phyloP scores from a whole-genome alignment of 1,284 basidiomycete species.

The Heterobasidion occidentale region DNA sequence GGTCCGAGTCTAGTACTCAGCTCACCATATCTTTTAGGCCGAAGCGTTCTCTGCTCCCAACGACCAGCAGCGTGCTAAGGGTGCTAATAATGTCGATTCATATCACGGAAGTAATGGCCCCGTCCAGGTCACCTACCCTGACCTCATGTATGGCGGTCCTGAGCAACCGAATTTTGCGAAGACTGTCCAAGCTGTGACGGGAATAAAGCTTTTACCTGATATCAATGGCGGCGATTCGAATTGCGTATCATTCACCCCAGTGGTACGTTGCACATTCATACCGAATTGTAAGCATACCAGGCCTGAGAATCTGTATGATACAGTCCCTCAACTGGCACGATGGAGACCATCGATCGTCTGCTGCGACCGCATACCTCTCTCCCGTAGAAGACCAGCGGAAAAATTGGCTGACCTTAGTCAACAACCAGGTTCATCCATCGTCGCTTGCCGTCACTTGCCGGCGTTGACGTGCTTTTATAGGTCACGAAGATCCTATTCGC shows the following conservation, averaged over 20 bases:
- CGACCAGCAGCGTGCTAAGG: slow-evolving; percentile 35
- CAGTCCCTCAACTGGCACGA: slow-evolving; percentile 26
- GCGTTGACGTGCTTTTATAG: slow-evolving; percentile 15
- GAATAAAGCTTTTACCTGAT: slow-evolving; percentile 38
- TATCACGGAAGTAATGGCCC: slow-evolving; percentile 51
- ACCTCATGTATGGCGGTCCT: slow-evolving; percentile 48
- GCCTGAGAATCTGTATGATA: slow-evolving; percentile 1
- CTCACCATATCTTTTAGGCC: slow-evolving; percentile 22
- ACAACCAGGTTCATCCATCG: slow-evolving; percentile 17
- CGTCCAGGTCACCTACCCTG: slow-evolving; percentile 41
- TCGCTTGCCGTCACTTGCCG: slow-evolving; percentile 6
- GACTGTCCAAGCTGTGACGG: slow-evolving; percentile 38
- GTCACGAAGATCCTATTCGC: slow-evolving; percentile 16
- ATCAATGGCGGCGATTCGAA: slow-evolving; percentile 50
- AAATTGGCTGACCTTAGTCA: slow-evolving; percentile 28
- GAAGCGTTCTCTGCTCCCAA: slow-evolving; percentile 51
- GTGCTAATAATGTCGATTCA: slow-evolving; percentile 33
- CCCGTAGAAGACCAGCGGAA: slow-evolving; percentile 25
- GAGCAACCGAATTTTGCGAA: slow-evolving; percentile 43
- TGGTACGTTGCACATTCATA: slow-evolving; percentile 20
- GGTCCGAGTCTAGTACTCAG: not conserved
- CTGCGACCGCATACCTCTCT: slow-evolving; percentile 33
- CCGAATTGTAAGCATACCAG: too few relatives aligned
- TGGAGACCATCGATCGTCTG: slow-evolving; percentile 26
- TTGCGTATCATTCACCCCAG: slow-evolving; percentile 45